A percentile compares a stretch with the other conserved stretches of the same genome.
Conservation (phyloP, 2,329 filamentous ascomycete species). For the Trichoderma citrinoviride region DNA sequence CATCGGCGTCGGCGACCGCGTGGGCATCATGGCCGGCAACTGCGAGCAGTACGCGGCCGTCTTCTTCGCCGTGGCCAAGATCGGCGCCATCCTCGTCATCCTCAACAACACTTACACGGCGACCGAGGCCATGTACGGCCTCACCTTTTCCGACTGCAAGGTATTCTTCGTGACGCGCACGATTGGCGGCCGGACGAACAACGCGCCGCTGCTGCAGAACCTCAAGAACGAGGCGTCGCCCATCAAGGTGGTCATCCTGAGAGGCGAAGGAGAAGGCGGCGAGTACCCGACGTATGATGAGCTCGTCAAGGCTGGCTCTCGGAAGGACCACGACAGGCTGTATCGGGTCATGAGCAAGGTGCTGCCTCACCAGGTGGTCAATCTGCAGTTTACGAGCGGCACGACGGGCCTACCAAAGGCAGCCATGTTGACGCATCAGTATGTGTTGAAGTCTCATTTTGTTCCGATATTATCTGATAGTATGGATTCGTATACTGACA, state of each 20-base stretch:
- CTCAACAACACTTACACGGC: slow-evolving; percentile 81
- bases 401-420: slow-evolving; percentile 72
- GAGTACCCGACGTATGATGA: slow-evolving; percentile 60
- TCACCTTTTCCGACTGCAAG: slow-evolving; percentile 69
- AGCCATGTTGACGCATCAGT: slow-evolving; percentile 71
- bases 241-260: slow-evolving; percentile 59
- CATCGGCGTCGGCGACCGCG: slow-evolving; percentile 64
- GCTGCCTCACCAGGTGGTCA: slow-evolving; percentile 65
- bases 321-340: slow-evolving; percentile 49
- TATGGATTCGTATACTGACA: neutral
- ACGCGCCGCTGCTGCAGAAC: slow-evolving; percentile 56
- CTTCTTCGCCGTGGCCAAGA: slow-evolving; percentile 68
- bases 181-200: slow-evolving; percentile 67
- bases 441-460: slow-evolving; percentile 34
- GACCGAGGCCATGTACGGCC: slow-evolving; percentile 67
- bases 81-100: slow-evolving; percentile 70
- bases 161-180: slow-evolving; percentile 69
- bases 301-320: slow-evolving; percentile 52
- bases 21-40: slow-evolving; percentile 76
- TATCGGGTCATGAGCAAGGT: slow-evolving; percentile 54
- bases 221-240: slow-evolving; percentile 46
- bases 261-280: slow-evolving; percentile 51
- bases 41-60: slow-evolving; percentile 77
- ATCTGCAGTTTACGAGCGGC: slow-evolving; percentile 73
- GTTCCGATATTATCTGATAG: neutral